Evolutionary conservation across 2,329 filamentous ascomycete genomes (phyloP).

Genomic region (Bertia moriformis): DNA sequence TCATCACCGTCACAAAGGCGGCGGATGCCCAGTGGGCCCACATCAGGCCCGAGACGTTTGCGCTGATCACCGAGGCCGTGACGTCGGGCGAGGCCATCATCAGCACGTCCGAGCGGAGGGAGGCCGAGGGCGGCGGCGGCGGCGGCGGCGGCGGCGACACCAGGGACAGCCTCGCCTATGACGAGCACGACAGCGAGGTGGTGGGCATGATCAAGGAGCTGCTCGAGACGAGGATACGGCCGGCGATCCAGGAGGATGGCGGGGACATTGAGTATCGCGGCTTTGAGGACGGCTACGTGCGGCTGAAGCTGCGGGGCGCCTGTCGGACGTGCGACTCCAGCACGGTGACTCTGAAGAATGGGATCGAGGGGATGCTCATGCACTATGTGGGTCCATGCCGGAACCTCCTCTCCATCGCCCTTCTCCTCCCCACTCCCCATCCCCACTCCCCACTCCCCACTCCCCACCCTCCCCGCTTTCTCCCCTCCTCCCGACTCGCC

Average conservation of each 20-base stretch:
- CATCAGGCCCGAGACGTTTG: constrained; percentile 88
- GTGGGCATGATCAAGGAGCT: constrained; percentile 98
- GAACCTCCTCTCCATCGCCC: too few relatives aligned
- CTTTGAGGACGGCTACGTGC: constrained; percentile 73
- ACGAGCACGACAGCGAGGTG: constrained; percentile 84
- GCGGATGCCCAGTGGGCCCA: constrained; percentile 83
- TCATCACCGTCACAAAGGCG: constrained; percentile 92
- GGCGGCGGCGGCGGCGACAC: too few relatives aligned
- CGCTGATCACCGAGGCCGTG: constrained; percentile 82
- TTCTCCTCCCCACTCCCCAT: too few relatives aligned
- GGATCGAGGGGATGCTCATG: constrained; percentile 98
- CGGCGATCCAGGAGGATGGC: constrained; percentile 92
- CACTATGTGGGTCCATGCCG: constrained; percentile 80
- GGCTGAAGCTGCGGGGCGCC: constrained; percentile 79
- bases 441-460: too few relatives aligned
- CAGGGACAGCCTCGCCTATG: constrained; percentile 70
- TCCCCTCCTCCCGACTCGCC: too few relatives aligned
- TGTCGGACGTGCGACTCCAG: constrained; percentile 94
- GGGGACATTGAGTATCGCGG: constrained; percentile 92
- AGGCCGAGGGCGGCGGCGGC: too few relatives aligned
- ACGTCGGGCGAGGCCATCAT: constrained; percentile 73
- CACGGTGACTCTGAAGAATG: constrained; percentile 91
- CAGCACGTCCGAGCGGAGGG: constrained; percentile 35
- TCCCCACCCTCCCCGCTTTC: too few relatives aligned
- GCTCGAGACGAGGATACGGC: constrained; percentile 83